These are phyloP conservation scores for Vigna reflexopilosa DNA, from an alignment of 306 rosid genomes.

Conservation along the genomic window DNA sequence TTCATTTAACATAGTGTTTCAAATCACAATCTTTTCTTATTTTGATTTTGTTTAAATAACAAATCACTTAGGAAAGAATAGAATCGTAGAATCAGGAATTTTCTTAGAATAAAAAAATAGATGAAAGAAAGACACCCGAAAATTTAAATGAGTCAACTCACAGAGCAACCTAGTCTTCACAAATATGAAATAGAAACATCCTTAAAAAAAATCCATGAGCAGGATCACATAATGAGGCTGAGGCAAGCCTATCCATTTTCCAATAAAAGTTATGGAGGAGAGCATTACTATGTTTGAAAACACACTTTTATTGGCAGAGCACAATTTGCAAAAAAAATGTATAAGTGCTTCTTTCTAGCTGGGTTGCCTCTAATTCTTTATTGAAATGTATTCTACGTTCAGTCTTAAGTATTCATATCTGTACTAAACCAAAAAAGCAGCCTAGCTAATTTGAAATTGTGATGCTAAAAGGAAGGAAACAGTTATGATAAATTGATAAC, in stretches of 20 bases:
- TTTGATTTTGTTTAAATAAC: slow-evolving; percentile 6
- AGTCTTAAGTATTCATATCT: background rate
- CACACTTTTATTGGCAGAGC: background rate
- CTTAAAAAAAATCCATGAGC: background rate
- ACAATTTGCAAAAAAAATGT: background rate
- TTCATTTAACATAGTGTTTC: background rate
- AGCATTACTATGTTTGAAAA: background rate
- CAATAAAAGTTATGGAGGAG: slow-evolving; percentile 13
- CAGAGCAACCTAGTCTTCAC: background rate
- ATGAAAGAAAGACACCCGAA: background rate
- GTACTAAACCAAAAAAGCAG: background rate
- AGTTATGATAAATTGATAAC: background rate
- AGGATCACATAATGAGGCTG: background rate
- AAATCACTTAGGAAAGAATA: background rate
- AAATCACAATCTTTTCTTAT: background rate
- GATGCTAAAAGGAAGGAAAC: background rate
- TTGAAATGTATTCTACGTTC: background rate
- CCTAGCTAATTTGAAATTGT: background rate
- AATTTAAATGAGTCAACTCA: background rate
- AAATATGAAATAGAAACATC: background rate
- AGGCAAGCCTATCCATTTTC: background rate
- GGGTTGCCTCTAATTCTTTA: background rate
- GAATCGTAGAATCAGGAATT: background rate
- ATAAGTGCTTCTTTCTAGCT: background rate
- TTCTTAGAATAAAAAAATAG: background rate